Percentiles rank a stretch among this genome's conserved stretches.
phyloP scores from a whole-genome alignment of 257 asterid genomes.

The Solanum sitiens region DNA sequence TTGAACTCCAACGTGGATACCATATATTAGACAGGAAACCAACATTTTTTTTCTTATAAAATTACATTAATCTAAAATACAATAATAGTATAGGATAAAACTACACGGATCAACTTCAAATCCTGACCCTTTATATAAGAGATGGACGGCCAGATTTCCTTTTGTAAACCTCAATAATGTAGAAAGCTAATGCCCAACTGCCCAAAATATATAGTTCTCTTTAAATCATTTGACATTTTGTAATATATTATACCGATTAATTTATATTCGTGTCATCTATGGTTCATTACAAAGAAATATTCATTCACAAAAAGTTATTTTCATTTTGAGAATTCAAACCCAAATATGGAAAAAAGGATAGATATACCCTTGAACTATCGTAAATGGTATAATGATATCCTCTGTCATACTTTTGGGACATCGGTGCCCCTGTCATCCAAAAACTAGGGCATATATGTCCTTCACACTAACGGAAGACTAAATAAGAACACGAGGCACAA shows the following conservation, averaged over 20 bases:
- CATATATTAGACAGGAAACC: fast-evolving
- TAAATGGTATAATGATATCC: no score
- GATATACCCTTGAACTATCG: no score
- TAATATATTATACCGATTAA: background rate
- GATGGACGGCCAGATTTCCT: background rate
- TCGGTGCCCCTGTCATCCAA: no score
- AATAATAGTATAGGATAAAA: no score
- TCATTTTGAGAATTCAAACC: background rate
- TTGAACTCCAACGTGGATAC: no score
- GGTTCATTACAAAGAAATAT: background rate
- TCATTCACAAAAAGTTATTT: no score
- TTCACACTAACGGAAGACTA: no score
- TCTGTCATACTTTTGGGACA: no score
- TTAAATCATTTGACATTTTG: background rate
- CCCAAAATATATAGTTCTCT: background rate
- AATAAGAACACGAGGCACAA: no score
- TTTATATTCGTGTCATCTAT: background rate
- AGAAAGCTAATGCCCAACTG: background rate
- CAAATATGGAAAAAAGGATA: background rate
- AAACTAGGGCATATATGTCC: no score
- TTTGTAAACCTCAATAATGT: background rate
- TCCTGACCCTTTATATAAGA: background rate
- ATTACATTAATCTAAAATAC: no score
- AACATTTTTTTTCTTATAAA: no score
- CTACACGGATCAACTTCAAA: background rate